phyloP scores from a whole-genome alignment of 768 basidiomycete species.

The Hygrocybe punicea region DNA sequence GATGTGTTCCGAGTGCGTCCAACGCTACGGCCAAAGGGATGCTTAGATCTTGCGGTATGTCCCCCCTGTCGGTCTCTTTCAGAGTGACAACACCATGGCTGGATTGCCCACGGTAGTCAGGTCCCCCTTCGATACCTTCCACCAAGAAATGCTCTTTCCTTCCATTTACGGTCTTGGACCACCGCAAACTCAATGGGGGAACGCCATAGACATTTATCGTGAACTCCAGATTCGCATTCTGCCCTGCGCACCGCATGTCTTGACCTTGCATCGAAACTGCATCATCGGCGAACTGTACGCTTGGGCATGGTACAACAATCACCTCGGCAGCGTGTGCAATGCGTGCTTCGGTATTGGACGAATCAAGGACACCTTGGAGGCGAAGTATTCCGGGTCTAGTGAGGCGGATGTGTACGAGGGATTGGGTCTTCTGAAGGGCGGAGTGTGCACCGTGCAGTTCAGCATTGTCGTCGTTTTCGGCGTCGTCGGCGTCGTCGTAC shows the following conservation, averaged over 20 bases:
- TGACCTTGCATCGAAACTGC: conserved; percentile 31
- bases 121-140: conserved; percentile 74
- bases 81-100: conserved; percentile 12
- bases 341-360: conserved; percentile 62
- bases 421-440: conserved; percentile 69
- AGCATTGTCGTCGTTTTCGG: conserved; percentile 49
- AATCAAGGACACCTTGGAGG: conserved; percentile 70
- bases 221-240: conserved; percentile 53
- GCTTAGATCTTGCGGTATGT: conserved; percentile 52
- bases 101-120: conserved; percentile 28
- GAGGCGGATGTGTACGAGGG: conserved; percentile 67
- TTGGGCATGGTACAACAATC: conserved; percentile 78
- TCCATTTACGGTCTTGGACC: conserved; percentile 68
- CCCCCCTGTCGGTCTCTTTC: conserved; percentile 13
- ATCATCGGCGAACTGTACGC: conserved; percentile 59
- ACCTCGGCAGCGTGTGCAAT: conserved; percentile 62
- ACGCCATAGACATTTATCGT: conserved; percentile 67
- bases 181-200: conserved; percentile 72
- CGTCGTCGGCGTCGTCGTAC: conserved; percentile 71
- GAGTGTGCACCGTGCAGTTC: conserved; percentile 21
- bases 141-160: conserved; percentile 69
- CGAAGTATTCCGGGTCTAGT: conserved; percentile 70
- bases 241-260: conserved; percentile 66
- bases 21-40: conserved; percentile 68
- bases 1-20: conserved; percentile 60